phyloP scores from a whole-genome alignment of 768 basidiomycete species.

The Hysterangium stoloniferum region DNA sequence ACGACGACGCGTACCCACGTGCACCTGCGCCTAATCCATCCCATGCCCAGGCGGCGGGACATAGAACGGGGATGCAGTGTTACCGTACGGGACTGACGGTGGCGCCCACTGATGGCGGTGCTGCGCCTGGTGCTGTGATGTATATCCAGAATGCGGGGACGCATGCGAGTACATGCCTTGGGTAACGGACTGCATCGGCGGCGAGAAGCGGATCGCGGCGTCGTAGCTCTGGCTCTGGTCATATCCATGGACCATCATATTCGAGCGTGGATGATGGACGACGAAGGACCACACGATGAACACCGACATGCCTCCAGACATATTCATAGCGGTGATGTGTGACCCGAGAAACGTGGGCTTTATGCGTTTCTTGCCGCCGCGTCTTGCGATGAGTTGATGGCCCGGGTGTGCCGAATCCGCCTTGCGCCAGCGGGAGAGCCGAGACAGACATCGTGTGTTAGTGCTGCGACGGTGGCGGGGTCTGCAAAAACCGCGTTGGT shows the following conservation, averaged over 20 bases:
- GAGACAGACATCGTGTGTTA: slow-evolving; percentile 29
- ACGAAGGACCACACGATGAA: slow-evolving; percentile 8
- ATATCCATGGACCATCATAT: too few species aligned
- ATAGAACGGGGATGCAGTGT: slow-evolving; percentile 1
- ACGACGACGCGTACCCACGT: background rate
- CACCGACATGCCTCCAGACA: slow-evolving; percentile 13
- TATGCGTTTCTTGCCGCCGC: slow-evolving; percentile 62
- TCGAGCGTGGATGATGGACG: slow-evolving; percentile 5
- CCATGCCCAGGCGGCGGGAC: background rate
- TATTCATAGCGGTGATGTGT: slow-evolving; percentile 10
- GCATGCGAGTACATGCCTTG: background rate
- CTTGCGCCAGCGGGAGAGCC: slow-evolving; percentile 19
- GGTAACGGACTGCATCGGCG: background rate
- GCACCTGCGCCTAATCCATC: background rate
- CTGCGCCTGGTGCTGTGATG: background rate
- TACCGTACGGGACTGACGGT: background rate
- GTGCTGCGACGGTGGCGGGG: slow-evolving; percentile 44
- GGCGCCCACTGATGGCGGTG: background rate
- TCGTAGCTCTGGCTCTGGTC: background rate
- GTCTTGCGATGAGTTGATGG: slow-evolving; percentile 65
- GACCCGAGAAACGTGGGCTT: slow-evolving; percentile 33
- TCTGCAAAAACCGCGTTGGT: background rate
- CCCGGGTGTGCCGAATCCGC: slow-evolving; percentile 31
- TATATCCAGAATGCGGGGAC: background rate
- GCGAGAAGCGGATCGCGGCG: background rate